These are phyloP conservation scores for Cymbopogon flexuosus DNA, from an alignment of 202 grass and related monocot species.

Conservation along the genomic window DNA sequence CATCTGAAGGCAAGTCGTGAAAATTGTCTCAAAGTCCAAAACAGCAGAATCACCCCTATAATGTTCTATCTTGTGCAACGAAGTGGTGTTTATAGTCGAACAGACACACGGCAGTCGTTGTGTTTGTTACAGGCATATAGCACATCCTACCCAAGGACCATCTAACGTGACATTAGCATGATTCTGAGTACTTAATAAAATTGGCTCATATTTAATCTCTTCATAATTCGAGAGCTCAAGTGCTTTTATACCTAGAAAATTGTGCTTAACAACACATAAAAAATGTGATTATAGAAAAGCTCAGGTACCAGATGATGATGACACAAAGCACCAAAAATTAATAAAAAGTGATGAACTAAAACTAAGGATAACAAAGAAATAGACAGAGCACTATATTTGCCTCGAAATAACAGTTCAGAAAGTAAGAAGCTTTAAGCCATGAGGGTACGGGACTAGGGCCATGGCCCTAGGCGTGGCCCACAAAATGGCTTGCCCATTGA, in stretches of 20 bases:
- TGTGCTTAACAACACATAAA: not conserved
- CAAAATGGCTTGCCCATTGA: not conserved
- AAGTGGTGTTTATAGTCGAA: not conserved
- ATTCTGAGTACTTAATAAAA: not conserved
- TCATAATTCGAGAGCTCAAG: not conserved
- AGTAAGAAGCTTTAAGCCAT: no score
- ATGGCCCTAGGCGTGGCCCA: not conserved
- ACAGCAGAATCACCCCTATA: not conserved
- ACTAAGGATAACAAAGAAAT: not conserved
- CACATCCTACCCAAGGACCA: not conserved
- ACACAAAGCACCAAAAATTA: conserved; percentile 11
- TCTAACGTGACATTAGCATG: not conserved
- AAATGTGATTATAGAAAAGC: not conserved
- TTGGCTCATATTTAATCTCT: not conserved
- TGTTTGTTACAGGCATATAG: not conserved
- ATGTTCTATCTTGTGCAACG: not conserved
- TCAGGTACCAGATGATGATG: not conserved
- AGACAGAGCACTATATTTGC: no score
- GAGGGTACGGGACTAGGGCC: no score
- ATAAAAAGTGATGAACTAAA: not conserved
- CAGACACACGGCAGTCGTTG: not conserved
- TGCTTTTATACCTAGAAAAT: conserved; percentile 13
- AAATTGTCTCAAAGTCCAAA: not conserved
- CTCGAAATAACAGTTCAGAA: no score
- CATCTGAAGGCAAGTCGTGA: not conserved